These are phyloP conservation scores for Coemansia sp. DNA, from an alignment of 192 early-diverging fungal species.

Conservation along the genomic window DNA sequence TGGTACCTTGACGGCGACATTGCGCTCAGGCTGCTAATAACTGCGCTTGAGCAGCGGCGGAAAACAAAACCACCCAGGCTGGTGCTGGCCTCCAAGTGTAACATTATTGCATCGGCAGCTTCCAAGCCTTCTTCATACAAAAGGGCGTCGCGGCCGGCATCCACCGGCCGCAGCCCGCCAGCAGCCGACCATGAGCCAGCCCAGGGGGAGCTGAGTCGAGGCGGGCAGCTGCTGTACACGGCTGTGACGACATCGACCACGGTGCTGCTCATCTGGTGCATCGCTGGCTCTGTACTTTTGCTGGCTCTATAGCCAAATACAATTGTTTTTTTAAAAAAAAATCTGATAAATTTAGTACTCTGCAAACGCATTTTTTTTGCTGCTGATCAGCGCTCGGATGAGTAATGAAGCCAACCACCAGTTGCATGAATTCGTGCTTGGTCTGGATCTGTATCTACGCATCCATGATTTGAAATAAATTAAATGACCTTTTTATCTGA, in stretches of 20 bases:
- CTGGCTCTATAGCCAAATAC: slow-evolving; percentile 5
- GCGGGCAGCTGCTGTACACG: background rate
- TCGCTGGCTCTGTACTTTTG: slow-evolving; percentile 24
- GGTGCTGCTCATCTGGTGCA: slow-evolving; percentile 28
- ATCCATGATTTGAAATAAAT: too few relatives aligned
- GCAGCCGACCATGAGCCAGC: too few relatives aligned
- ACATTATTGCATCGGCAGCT: background rate
- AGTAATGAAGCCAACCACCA: too few relatives aligned
- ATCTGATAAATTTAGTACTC: background rate
- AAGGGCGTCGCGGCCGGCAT: too few relatives aligned
- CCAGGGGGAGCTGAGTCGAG: background rate
- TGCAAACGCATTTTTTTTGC: too few relatives aligned
- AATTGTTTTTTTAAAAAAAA: background rate
- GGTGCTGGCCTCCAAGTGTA: background rate
- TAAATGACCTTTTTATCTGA: too few relatives aligned
- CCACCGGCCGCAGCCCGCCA: too few relatives aligned
- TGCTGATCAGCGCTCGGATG: too few relatives aligned
- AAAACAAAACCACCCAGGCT: background rate
- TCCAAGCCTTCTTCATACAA: background rate
- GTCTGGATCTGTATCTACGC: too few relatives aligned
- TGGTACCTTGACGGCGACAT: slow-evolving; percentile 40
- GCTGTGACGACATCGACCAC: slow-evolving; percentile 15
- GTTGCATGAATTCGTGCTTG: too few relatives aligned
- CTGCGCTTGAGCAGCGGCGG: slow-evolving; percentile 2
- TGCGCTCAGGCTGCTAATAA: slow-evolving; percentile 17